Base-by-base conservation (phyloP, 805 yeast species). In the Hermanozyma aechmeae region DNA sequence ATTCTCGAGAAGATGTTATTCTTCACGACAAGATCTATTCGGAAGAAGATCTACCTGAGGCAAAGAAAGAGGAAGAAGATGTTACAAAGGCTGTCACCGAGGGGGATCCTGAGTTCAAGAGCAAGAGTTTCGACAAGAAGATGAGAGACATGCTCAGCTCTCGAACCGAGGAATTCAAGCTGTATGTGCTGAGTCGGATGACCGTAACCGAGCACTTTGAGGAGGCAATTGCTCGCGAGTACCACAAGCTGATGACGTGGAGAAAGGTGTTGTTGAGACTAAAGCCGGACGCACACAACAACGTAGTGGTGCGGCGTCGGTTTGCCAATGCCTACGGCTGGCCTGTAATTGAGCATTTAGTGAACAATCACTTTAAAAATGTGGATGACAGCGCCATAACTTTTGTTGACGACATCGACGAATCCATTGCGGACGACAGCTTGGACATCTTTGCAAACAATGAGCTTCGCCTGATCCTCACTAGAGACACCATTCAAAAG, bases 261-360 rank as follows among this genome's bases (percentile, higher is more conserved):
- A 61, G 96, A 25, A 89, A 89, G 53, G 95, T 92, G 3, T 56
- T 92, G 16, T 95, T 87, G 1, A 75, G 75, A 24, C 57, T 92
- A 38, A 71, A 76, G 39, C 96, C 96, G 0, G 98, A 89, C 51
- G 96, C 98, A 0, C 98, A 89, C 48, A 89, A 89, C 46, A 89
- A 86, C 46, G 86, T 92, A 16, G 67, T 84, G 16, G 97, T 89
- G 1, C 63, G 98, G 38, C 66, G 98, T 40, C 59, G 83, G 37
- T 92, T 83, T 61, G 79, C 93, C 5, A 89, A 89, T 55, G 92
- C 96, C 0, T 87, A 79, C 55, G 98, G 98, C 2, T 85, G 96
- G 92, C 84, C 82, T 1, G 95, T 85, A 0, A 65, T 89, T n/a
- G 79, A 78, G 25, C 95, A 89, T 51, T 45, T 87, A 40, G 82